phyloP scores from a whole-genome alignment of 352 stramenopile genomes.

The Globisporangium cylindrosporum region DNA sequence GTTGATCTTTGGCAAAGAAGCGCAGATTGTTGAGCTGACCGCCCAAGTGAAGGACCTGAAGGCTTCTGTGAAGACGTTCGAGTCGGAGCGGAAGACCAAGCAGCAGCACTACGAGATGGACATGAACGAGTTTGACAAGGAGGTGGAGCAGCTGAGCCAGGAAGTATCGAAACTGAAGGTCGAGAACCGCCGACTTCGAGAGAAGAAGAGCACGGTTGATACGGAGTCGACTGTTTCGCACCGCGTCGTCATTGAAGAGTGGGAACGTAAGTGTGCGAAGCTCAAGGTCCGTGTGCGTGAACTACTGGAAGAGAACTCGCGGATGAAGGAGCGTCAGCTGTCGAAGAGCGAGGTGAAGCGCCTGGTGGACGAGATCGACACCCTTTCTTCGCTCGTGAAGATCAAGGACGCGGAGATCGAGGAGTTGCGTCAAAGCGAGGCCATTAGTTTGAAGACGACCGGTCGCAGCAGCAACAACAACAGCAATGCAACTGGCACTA shows the following conservation, averaged over 20 bases:
- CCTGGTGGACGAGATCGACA: constrained; percentile 48
- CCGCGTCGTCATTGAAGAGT: constrained; percentile 21
- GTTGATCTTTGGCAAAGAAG: constrained; percentile 43
- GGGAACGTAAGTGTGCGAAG: constrained; percentile 42
- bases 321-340: constrained; percentile 44
- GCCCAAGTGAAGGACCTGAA: constrained; percentile 22
- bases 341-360: constrained; percentile 45
- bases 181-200: constrained; percentile 48
- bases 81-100: constrained; percentile 8
- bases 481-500: constrained; percentile 7
- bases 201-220: constrained; percentile 4
- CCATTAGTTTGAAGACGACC: constrained; percentile 13
- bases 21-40: constrained; percentile 40
- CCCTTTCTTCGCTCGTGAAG: constrained; percentile 40
- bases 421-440: constrained; percentile 22
- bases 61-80: constrained; percentile 14
- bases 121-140: constrained; percentile 20
- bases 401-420: constrained; percentile 54
- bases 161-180: constrained; percentile 50
- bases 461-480: constrained; percentile 16
- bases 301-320: constrained; percentile 45
- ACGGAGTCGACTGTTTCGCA: constrained; percentile 9
- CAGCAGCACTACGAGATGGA: constrained; percentile 15
- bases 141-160: constrained; percentile 31
- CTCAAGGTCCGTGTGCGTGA: constrained; percentile 46